A percentile compares a stretch with the other conserved stretches of the same genome.
Evolutionary conservation across 441 rosid species (phyloP).

Genomic region (Erysimum cheiri): DNA sequence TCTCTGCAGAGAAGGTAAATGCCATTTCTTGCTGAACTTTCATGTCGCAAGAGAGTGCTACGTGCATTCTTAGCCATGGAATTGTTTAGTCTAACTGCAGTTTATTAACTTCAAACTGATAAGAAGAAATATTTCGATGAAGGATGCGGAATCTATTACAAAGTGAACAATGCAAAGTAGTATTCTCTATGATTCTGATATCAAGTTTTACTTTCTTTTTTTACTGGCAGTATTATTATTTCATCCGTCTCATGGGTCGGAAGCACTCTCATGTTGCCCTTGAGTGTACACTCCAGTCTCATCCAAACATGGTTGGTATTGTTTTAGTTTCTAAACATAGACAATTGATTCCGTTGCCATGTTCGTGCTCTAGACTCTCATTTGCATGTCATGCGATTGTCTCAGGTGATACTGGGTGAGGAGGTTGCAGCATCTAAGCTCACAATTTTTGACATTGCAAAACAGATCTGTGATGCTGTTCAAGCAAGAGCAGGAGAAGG

Average conservation of each 20-base stretch:
- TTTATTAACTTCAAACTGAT: conserved; percentile 17
- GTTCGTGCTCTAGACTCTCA: conserved; percentile 17
- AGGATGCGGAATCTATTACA: conserved; percentile 22
- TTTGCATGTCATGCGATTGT: conserved; percentile 24
- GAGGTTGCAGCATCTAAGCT: conserved; percentile 99
- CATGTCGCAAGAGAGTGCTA: neutral
- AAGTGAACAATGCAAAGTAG: neutral
- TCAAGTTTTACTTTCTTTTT: neutral
- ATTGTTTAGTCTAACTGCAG: neutral
- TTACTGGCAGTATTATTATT: conserved; percentile 83
- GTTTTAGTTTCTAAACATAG: conserved; percentile 5
- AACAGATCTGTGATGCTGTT: conserved; percentile 94
- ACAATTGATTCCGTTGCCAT: neutral
- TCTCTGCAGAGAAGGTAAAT: conserved; percentile 97
- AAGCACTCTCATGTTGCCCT: conserved; percentile 98
- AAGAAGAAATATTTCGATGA: conserved; percentile 7
- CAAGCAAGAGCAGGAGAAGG: conserved; percentile 95
- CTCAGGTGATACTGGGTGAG: conserved; percentile 91
- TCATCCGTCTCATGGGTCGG: conserved; percentile 97
- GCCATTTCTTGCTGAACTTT: conserved; percentile 7
- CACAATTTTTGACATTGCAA: conserved; percentile 88
- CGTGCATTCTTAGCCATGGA: neutral
- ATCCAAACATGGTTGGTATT: conserved; percentile 89
- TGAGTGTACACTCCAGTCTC: conserved; percentile 98
- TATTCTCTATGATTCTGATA: conserved; percentile 22